Conservation (phyloP, 2,329 filamentous ascomycete species). For the Fonsecaea erecta region DNA sequence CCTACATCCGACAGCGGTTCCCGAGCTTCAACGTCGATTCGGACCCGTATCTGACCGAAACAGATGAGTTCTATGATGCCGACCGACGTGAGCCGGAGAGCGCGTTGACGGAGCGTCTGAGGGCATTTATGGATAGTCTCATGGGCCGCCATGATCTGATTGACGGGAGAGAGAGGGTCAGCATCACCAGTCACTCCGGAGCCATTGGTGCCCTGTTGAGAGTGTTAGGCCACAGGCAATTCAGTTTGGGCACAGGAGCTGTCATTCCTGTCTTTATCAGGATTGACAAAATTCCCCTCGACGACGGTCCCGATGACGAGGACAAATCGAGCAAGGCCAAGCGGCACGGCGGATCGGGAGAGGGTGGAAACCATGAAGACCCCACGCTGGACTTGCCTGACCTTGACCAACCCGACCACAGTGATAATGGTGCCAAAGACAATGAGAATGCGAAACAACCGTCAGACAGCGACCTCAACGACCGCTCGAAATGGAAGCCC, state of each 20-base stretch:
- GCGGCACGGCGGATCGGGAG: conserved; percentile 25
- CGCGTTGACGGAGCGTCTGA: conserved; percentile 54
- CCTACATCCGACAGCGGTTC: conserved; percentile 49
- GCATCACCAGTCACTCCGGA: conserved; percentile 64
- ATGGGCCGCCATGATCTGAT: conserved; percentile 54
- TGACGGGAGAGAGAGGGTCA: conserved; percentile 52
- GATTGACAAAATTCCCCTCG: conserved; percentile 40
- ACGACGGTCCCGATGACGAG: neutral
- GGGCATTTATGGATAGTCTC: conserved; percentile 56
- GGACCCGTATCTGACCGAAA: conserved; percentile 59
- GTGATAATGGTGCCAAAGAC: neutral
- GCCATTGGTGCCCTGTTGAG: conserved; percentile 61
- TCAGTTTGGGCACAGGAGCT: conserved; percentile 55
- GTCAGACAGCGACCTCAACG: conserved; percentile 11
- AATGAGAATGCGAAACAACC: neutral
- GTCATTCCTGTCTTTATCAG: conserved; percentile 60
- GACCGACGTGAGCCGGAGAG: conserved; percentile 55
- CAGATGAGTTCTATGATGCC: conserved; percentile 59
- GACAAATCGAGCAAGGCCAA: neutral
- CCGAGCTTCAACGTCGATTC: conserved; percentile 57
- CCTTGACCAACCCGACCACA: neutral
- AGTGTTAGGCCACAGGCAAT: conserved; percentile 52
- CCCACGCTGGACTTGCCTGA: conserved; percentile 9
- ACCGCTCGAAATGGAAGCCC: conserved; percentile 26
- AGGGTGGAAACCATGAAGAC: conserved; percentile 20